phyloP scores from a whole-genome alignment of 1,284 basidiomycete genomes.

The Ustilago trichophora region DNA sequence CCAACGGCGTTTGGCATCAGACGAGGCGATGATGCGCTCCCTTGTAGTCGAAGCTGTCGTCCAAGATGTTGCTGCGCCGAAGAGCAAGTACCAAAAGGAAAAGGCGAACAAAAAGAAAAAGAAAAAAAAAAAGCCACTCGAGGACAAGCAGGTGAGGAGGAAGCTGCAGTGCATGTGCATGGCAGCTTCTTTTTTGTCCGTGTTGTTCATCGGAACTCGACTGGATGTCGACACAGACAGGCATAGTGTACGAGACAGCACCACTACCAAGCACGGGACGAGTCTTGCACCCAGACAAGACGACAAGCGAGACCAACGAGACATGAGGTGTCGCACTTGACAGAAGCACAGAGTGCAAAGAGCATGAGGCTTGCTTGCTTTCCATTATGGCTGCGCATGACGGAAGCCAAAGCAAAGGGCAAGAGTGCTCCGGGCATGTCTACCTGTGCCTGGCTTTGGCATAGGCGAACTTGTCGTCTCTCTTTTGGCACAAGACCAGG shows the following conservation, averaged over 20 bases:
- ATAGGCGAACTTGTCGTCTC: too few relatives aligned
- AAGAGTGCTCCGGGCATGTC: background rate
- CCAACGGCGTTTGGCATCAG: background rate
- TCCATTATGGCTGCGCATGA: background rate
- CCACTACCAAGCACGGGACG: too few relatives aligned
- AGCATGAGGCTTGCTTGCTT: background rate
- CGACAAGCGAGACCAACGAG: background rate
- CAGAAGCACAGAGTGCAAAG: background rate
- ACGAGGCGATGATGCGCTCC: background rate
- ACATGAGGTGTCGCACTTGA: too few relatives aligned
- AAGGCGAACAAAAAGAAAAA: background rate
- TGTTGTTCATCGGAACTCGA: background rate
- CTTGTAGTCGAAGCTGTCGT: too few relatives aligned
- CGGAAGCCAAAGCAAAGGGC: background rate
- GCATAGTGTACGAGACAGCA: too few relatives aligned
- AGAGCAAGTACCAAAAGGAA: background rate
- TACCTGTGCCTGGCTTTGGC: too few relatives aligned
- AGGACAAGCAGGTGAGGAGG: background rate
- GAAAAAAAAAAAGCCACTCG: background rate
- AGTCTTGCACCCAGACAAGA: too few relatives aligned
- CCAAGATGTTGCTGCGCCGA: background rate
- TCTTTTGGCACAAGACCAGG: constrained; percentile 13
- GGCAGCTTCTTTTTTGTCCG: constrained; percentile 10
- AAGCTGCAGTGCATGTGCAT: constrained; percentile 10
- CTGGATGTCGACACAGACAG: background rate